phyloP scores from a whole-genome alignment of 2,329 filamentous ascomycete species.

The Trichoderma sp. region DNA sequence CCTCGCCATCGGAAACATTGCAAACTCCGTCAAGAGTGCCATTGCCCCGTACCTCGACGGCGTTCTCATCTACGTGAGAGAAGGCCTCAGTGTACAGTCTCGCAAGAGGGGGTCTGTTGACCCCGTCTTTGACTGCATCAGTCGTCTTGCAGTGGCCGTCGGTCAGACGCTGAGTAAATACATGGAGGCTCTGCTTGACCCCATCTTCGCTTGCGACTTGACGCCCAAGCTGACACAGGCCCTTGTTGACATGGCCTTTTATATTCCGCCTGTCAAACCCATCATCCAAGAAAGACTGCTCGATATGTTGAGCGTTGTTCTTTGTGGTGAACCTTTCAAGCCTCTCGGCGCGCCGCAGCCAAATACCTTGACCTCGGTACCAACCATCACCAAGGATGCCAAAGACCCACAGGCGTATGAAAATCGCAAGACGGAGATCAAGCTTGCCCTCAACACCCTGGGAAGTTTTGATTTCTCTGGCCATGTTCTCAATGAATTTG shows the following conservation, averaged over 20 bases:
- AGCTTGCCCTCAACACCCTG: slow-evolving; percentile 88
- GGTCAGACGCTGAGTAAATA: slow-evolving; percentile 98
- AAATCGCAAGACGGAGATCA: slow-evolving; percentile 81
- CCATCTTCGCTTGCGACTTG: slow-evolving; percentile 94
- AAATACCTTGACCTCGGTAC: slow-evolving; percentile 78
- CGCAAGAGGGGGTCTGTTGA: slow-evolving; percentile 66
- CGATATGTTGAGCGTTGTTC: slow-evolving; percentile 91
- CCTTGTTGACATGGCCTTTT: slow-evolving; percentile 97
- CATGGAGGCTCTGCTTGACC: slow-evolving; percentile 92
- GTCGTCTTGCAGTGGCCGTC: slow-evolving; percentile 91
- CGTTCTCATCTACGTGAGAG: slow-evolving; percentile 89
- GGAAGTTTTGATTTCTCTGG: slow-evolving; percentile 97
- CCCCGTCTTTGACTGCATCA: slow-evolving; percentile 96
- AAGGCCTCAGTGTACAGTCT: slow-evolving; percentile 83
- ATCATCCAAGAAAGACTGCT: slow-evolving; percentile 92
- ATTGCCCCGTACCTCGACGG: slow-evolving; percentile 95
- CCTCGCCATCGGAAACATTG: slow-evolving; percentile 92
- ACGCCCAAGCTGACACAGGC: slow-evolving; percentile 94
- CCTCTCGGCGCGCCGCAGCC: slow-evolving; percentile 85
- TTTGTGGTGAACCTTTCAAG: slow-evolving; percentile 90
- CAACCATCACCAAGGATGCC: slow-evolving; percentile 83
- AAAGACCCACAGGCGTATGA: slow-evolving; percentile 84
- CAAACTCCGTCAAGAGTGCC: slow-evolving; percentile 91
- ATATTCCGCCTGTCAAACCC: slow-evolving; percentile 91
- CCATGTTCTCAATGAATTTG: slow-evolving; percentile 96